A percentile compares a stretch with the other conserved stretches of the same genome.
Conservation (phyloP, 2,329 filamentous ascomycete species). For the Cordyceps militaris region DNA sequence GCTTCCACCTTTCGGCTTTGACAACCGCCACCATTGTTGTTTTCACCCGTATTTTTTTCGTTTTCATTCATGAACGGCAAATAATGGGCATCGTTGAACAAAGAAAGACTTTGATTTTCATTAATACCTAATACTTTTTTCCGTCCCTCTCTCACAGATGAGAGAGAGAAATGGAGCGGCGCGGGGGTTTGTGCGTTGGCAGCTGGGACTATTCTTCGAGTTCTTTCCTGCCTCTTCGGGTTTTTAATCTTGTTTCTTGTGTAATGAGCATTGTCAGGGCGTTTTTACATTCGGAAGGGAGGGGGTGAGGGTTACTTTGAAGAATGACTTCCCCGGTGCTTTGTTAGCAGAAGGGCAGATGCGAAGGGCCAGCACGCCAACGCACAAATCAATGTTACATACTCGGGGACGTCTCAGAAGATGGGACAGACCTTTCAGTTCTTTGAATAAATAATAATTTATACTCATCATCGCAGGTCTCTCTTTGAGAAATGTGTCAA, state of each 20-base stretch:
- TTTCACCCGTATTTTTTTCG: background rate
- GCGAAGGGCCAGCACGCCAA: background rate
- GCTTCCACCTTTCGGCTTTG: background rate
- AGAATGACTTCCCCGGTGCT: background rate
- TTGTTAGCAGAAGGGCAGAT: background rate
- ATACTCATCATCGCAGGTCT: background rate
- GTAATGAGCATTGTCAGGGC: conserved; percentile 11
- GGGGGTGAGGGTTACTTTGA: background rate
- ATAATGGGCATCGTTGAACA: conserved; percentile 1
- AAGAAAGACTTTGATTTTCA: background rate
- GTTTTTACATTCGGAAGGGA: background rate
- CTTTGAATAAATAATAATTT: conserved; percentile 5
- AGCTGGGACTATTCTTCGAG: background rate
- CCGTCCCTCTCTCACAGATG: background rate
- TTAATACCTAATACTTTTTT: conserved; percentile 10
- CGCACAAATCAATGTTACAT: background rate
- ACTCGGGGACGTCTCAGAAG: background rate
- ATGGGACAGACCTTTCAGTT: background rate
- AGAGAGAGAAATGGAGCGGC: background rate
- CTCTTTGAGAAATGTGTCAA: too few species aligned
- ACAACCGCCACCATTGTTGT: background rate
- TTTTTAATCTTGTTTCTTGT: background rate
- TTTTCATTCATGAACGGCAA: background rate
- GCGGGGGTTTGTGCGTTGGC: background rate
- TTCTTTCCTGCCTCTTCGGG: background rate